These are phyloP conservation scores for Amanita phalloides DNA, from an alignment of 768 basidiomycete genomes.

Conservation along the genomic window DNA sequence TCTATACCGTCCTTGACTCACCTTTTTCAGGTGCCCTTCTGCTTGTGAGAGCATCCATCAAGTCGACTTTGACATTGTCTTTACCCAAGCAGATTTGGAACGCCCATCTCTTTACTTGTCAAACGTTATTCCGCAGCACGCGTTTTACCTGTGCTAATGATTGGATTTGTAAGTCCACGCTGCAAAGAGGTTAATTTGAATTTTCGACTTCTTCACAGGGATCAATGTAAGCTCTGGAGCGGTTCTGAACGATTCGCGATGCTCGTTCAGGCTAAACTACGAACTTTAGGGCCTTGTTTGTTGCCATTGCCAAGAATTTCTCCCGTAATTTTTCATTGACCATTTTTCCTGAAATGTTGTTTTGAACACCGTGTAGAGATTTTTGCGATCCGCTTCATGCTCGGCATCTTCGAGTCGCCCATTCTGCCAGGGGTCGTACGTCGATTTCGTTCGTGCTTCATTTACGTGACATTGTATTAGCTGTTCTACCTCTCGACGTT, in stretches of 20 bases:
- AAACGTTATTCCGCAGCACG: constrained; percentile 36
- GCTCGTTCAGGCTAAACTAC: background rate
- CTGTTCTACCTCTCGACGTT: constrained; percentile 43
- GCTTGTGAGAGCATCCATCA: constrained; percentile 21
- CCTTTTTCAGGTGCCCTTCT: constrained; percentile 28
- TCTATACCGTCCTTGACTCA: background rate
- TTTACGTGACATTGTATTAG: background rate
- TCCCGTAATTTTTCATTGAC: constrained; percentile 19
- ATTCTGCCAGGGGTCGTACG: constrained; percentile 33
- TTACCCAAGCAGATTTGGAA: constrained; percentile 26
- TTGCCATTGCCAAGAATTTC: constrained; percentile 35
- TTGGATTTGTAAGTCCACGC: constrained; percentile 32
- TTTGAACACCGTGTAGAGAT: constrained; percentile 19
- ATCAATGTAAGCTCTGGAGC: constrained; percentile 21
- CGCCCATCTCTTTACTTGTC: constrained; percentile 38
- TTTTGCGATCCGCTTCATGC: constrained; percentile 36
- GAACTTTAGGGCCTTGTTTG: constrained; percentile 28
- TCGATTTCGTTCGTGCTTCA: background rate
- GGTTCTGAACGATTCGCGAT: background rate
- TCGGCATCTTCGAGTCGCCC: constrained; percentile 40
- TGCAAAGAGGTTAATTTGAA: background rate
- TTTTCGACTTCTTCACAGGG: constrained; percentile 17
- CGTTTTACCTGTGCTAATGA: constrained; percentile 37
- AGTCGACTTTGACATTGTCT: background rate
- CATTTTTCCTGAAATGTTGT: background rate